These are phyloP conservation scores for Turritis glabra DNA, from an alignment of 345 rosid species.

Conservation along the genomic window DNA sequence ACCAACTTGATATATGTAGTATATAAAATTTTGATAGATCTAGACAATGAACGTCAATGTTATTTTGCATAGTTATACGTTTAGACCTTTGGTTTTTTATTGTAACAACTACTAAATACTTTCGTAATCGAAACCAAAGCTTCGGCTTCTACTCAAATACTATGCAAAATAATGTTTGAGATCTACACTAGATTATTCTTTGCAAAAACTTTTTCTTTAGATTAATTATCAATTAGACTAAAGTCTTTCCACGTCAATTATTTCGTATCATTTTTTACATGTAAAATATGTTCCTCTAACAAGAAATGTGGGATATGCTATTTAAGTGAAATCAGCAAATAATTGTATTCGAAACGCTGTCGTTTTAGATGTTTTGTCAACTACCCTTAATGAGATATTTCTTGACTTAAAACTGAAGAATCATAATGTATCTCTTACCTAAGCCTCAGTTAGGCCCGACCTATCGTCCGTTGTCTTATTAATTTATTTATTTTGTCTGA, in stretches of 20 bases:
- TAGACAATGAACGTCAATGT: background rate
- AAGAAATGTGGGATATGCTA: constrained; percentile 13
- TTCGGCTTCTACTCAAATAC: too few species aligned
- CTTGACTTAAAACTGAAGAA: constrained; percentile 13
- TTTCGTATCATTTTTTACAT: background rate
- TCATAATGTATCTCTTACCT: constrained; percentile 15
- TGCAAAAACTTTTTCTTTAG: too few species aligned
- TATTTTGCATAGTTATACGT: too few species aligned
- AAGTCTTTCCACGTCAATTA: background rate
- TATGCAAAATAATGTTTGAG: too few species aligned
- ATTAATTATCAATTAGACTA: background rate
- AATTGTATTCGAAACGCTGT: background rate
- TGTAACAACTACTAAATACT: too few species aligned
- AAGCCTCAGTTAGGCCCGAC: constrained; percentile 35
- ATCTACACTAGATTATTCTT: too few species aligned
- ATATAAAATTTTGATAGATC: background rate
- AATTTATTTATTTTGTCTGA: constrained; percentile 19
- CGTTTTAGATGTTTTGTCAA: constrained; percentile 1
- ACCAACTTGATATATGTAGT: background rate
- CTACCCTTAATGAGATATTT: constrained; percentile 4
- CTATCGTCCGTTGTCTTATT: constrained; percentile 13
- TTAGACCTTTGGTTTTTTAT: too few species aligned
- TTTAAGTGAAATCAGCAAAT: background rate
- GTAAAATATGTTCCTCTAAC: background rate
- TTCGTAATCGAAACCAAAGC: too few species aligned